A percentile compares a stretch with the other conserved stretches of the same genome.
Conservation (phyloP, 305 asterid species). For the Ruellia speciosa region DNA sequence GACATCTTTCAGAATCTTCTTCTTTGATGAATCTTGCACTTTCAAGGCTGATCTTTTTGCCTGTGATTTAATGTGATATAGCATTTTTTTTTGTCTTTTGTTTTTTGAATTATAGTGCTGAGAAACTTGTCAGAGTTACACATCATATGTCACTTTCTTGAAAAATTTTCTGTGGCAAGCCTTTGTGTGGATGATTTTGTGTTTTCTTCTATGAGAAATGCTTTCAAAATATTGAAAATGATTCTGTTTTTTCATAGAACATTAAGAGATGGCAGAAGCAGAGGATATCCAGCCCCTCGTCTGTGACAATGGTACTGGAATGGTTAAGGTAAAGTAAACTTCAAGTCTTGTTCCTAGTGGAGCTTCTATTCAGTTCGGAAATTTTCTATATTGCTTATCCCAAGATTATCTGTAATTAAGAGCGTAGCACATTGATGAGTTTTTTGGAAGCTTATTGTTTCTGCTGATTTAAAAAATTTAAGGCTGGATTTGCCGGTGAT, state of each 20-base stretch:
- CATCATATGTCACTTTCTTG: background rate
- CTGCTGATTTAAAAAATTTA: conserved; percentile 13
- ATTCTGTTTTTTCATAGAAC: conserved; percentile 16
- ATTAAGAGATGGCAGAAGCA: conserved; percentile 63
- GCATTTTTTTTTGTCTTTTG: background rate
- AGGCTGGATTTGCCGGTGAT: conserved; percentile 94
- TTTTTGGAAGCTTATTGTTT: conserved; percentile 12
- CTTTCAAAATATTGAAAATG: background rate
- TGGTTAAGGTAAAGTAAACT: conserved; percentile 60
- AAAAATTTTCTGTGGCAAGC: background rate
- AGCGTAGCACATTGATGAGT: background rate
- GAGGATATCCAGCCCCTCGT: conserved; percentile 90
- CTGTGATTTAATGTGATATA: background rate
- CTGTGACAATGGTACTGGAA: conserved; percentile 88
- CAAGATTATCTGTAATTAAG: background rate
- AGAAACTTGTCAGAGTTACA: background rate
- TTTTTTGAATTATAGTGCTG: background rate
- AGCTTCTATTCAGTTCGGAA: background rate
- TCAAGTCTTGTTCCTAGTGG: background rate
- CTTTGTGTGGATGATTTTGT: background rate
- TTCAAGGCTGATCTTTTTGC: background rate
- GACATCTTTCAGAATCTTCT: too few relatives aligned
- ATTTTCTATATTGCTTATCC: conserved; percentile 9
- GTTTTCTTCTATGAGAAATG: background rate
- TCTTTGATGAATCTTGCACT: too few relatives aligned